Evolutionary conservation across 1,284 basidiomycete species (phyloP).

Genomic region (Ceratorhiza oryzae-sativae): DNA sequence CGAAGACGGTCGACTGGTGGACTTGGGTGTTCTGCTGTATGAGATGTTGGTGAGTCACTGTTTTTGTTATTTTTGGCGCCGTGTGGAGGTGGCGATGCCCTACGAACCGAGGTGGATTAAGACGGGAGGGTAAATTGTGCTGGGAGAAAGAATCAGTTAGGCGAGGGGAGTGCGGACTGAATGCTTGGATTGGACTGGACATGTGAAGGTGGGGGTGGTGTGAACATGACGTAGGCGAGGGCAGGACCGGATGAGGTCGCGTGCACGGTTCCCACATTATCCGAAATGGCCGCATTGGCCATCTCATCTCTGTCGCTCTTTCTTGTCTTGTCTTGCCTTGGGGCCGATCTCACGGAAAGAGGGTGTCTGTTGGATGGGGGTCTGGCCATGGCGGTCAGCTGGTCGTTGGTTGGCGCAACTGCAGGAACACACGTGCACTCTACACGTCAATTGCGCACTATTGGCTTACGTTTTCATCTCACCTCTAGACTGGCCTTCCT

Average conservation of each 20-base stretch:
- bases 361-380: not conserved
- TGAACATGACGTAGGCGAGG: conserved; percentile 5
- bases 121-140: too few species aligned
- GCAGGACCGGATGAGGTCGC: conserved; percentile 8
- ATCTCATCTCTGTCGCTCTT: conserved; percentile 10
- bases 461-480: conserved; percentile 12
- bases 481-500: conserved; percentile 82
- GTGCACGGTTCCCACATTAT: conserved; percentile 13
- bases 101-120: too few species aligned
- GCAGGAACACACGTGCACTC: not conserved
- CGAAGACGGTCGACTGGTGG: conserved; percentile 99
- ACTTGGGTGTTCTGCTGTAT: conserved; percentile 96
- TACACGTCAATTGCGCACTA: not conserved
- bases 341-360: not conserved
- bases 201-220: not conserved
- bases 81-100: not conserved
- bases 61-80: not conserved
- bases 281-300: conserved; percentile 20
- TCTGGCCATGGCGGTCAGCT: not conserved
- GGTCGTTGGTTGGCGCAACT: too few species aligned
- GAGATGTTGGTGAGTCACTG: conserved; percentile 86
- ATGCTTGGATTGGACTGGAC: not conserved
- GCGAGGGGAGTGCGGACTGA: too few species aligned
- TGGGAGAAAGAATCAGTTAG: too few species aligned
- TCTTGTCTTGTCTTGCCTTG: not conserved